Evolutionary conservation across 108 stramenopile species (phyloP).

Genomic region (Nitzschia sp.): DNA sequence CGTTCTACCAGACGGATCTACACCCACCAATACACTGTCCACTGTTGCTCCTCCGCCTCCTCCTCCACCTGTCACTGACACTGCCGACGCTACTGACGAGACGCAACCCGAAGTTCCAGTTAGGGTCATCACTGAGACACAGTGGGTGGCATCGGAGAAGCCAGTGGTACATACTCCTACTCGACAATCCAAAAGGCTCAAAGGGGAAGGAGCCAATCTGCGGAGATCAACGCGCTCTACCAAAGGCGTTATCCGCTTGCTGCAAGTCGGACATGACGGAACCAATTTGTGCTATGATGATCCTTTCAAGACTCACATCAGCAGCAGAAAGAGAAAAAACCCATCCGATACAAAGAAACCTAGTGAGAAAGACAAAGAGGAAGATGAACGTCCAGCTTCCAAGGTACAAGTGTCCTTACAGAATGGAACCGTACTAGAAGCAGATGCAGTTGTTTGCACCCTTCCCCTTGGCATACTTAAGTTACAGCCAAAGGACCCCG

Average conservation of each 20-base stretch:
- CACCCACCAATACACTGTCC: conserved; percentile 9
- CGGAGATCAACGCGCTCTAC: conserved; percentile 42
- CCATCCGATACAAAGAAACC: not conserved
- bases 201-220: conserved; percentile 29
- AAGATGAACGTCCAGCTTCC: conserved; percentile 10
- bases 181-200: conserved; percentile 28
- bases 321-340: conserved; percentile 17
- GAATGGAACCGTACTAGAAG: conserved; percentile 68
- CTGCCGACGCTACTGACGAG: not conserved
- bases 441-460: conserved; percentile 81
- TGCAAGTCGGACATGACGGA: conserved; percentile 25
- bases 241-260: conserved; percentile 28
- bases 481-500: conserved; percentile 40
- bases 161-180: not conserved
- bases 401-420: conserved; percentile 49
- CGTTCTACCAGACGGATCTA: conserved; percentile 35
- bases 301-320: conserved; percentile 12
- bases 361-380: not conserved
- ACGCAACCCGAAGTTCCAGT: conserved; percentile 4
- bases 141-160: not conserved
- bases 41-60: not conserved
- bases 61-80: not conserved
- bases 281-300: conserved; percentile 15
- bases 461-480: conserved; percentile 87
- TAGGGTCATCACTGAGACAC: conserved; percentile 1